Evolutionary conservation across 2,329 filamentous ascomycete genomes (phyloP), one percentile per base, ranked within the genome.

Genomic region (Aquanectria penicillioides): DNA sequence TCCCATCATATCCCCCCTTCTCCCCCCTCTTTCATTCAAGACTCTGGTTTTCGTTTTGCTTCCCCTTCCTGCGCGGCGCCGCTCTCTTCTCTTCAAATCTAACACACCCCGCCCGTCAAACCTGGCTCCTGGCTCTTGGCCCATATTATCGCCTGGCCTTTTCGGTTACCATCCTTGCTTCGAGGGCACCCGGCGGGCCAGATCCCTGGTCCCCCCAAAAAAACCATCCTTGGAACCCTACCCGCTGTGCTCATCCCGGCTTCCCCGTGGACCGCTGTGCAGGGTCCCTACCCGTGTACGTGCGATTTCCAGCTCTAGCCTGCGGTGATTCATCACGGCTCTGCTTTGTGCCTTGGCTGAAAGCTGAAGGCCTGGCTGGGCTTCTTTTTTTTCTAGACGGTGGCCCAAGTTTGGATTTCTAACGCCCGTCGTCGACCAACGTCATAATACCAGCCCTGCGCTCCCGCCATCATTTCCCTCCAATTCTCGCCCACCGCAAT

Each of bases 251-350:
- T 57, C 47, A 57, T 57, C 54, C 54, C 54, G 66, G 66, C 61
- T 69, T 69, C 66, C 66, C 66, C 66, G 63, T 68, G 52, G 49
- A 66, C 62, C 23, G 23, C 20, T 23, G 50, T 47, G 64, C 66
- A 68, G 60, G 66, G 66, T 57, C 52, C 63, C 54, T 49, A 57
- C 46, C 57, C 54, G 64, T 49, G 61, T 58, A 65, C 57, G 53
- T 68, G 64, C 57, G 59, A 69, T 69, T 65, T 68, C 61, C 59
- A 48, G 56, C 46, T 25, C 41, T 40, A 46, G 51, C 51, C 53
- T 53, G 56, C 46, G 47, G 47, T 52, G 31, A 57, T 52, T 57
- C 47, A 57, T 46, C 49, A 37, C 63, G 40, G 41, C 62, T 50
- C 52, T 62, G 44, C 40, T 59, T 55, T 48, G 56, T 55, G 61